These are phyloP conservation scores for Diaporthe nobilis DNA, from an alignment of 2,329 filamentous ascomycete species.

Conservation along the genomic window DNA sequence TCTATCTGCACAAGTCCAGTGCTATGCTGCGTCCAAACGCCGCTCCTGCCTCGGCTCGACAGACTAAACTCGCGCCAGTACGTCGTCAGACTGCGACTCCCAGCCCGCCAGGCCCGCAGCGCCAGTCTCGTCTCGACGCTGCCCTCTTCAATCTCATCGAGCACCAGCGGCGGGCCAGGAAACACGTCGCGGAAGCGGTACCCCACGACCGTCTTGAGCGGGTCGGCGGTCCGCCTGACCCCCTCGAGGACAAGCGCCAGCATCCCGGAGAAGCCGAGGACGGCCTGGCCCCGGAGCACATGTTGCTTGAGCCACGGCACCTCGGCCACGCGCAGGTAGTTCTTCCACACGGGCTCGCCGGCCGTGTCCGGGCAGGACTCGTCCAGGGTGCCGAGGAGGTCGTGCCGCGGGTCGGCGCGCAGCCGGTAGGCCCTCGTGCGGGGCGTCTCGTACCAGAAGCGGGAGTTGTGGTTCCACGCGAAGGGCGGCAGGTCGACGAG, in stretches of 20 bases:
- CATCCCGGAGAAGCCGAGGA: conserved; percentile 27
- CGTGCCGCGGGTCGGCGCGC: conserved; percentile 20
- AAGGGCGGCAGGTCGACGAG: conserved; percentile 59
- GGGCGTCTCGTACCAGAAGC: conserved; percentile 56
- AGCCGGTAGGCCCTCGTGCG: conserved; percentile 31
- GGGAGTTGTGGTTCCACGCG: conserved; percentile 61
- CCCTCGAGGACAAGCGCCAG: conserved; percentile 26
- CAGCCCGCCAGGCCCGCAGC: conserved; percentile 13
- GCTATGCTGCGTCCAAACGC: conserved; percentile 23
- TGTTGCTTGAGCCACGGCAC: conserved; percentile 55
- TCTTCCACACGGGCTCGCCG: conserved; percentile 43
- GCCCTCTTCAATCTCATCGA: conserved; percentile 13
- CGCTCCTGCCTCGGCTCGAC: background rate
- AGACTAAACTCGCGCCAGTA: conserved; percentile 32
- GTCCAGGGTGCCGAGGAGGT: conserved; percentile 37
- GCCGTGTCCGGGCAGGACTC: conserved; percentile 18
- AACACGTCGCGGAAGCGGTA: conserved; percentile 36
- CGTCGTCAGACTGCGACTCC: conserved; percentile 24
- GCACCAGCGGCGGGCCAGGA: conserved; percentile 19
- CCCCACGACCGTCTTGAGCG: conserved; percentile 11
- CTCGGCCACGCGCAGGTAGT: conserved; percentile 26
- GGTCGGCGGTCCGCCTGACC: conserved; percentile 18
- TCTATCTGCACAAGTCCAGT: conserved; percentile 17
- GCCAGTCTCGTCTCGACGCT: conserved; percentile 31
- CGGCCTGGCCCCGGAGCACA: conserved; percentile 4